Evolutionary conservation across 805 yeast species (phyloP), one percentile per base, ranked within the genome.

Genomic region (Lachancea quebecensis): DNA sequence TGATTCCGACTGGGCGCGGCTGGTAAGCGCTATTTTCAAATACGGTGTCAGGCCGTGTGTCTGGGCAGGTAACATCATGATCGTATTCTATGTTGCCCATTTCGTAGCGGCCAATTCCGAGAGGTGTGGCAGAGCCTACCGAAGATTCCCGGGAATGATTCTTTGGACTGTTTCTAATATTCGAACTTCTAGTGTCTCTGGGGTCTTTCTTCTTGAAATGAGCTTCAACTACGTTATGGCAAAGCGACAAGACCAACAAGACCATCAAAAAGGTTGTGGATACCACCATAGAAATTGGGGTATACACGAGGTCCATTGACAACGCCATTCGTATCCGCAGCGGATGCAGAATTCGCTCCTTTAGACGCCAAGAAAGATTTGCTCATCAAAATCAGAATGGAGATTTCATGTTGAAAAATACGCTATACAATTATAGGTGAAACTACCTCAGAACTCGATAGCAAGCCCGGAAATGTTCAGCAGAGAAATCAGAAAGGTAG

Each of bases 61-160:
- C 32, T 17, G 33, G 42, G 14, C 53, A 51, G 7, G 64, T 56
- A 12, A 60, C 50, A 9, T 59, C 57, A 38, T 58, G 63, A 41
- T 60, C 63, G 33, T 52, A 59, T 39, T 60, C 65, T 6, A 60
- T 58, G 36, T 60, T 58, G 43, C 57, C 51, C 7, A 50, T 56
- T 2, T 42, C 50, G 36, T 59, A 64, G 21, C 44, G 39, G 5
- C 29, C 39, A 16, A 40, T 18, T 28, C 44, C 42, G 30, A 56
- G 39, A 8, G 62, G 62, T 3, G 55, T 45, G 1, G 44, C 28
- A 2, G 64, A 58, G 1, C 54, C 50, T 4, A 46, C 44, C 1
- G 62, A 57, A 11, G 41, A 32, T 9, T 44, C 39, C 25, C 53
- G 39, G 32, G 44, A 33, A 10, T 44, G 33, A 38, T 42, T 43